A percentile compares a stretch with the other conserved stretches of the same genome.
phyloP scores from a whole-genome alignment of 2,329 filamentous ascomycete species.

The Trichoderma hamatum region DNA sequence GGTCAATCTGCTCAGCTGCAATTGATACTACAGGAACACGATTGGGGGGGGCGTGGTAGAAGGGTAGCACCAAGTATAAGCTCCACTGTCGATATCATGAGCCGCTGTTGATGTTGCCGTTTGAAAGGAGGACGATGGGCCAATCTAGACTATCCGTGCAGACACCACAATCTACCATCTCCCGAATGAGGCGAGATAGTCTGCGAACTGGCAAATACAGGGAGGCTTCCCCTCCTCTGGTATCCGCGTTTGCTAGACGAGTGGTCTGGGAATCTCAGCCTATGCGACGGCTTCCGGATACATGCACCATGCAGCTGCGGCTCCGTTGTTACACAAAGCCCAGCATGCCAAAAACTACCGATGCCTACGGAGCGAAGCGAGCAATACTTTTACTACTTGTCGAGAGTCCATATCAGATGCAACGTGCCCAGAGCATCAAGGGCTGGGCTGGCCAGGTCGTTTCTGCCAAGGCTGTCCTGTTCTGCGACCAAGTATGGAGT shows the following conservation, averaged over 20 bases:
- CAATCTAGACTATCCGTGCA: neutral
- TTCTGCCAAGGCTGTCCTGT: conserved; percentile 11
- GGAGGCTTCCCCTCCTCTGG: neutral
- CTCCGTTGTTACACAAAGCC: neutral
- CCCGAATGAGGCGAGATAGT: neutral
- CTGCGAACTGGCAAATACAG: conserved; percentile 6
- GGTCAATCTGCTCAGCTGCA: neutral
- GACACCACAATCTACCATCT: neutral
- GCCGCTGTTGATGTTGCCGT: neutral
- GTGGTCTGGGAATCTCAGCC: neutral
- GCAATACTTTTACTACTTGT: neutral
- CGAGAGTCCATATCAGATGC: neutral
- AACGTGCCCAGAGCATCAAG: conserved; percentile 2
- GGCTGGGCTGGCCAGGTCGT: neutral
- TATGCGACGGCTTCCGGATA: conserved; percentile 11
- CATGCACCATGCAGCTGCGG: neutral
- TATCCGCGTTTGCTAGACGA: conserved; percentile 15
- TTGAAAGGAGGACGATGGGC: neutral
- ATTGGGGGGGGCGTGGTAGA: neutral
- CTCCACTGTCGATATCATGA: neutral
- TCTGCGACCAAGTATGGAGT: neutral
- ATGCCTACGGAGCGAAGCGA: neutral
- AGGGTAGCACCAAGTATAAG: conserved; percentile 1
- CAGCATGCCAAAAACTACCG: neutral
- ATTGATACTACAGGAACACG: neutral